Conservation (phyloP, 768 basidiomycete genomes). For the Collybia sordida region DNA sequence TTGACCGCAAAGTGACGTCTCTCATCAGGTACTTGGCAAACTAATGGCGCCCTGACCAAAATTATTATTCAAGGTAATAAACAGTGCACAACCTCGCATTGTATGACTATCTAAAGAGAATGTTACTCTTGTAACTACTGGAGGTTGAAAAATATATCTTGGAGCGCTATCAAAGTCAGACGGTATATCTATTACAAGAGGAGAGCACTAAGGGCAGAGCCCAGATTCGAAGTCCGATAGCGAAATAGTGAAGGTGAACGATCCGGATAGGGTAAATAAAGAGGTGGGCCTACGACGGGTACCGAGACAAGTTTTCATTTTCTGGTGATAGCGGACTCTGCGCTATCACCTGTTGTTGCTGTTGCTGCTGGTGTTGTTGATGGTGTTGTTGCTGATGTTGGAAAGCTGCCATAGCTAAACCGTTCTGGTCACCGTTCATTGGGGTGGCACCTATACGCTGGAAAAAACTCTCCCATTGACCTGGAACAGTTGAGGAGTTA, state of each 20-base stretch:
- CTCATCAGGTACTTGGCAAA: too few relatives aligned
- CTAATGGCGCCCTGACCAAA: too few relatives aligned
- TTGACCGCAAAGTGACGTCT: too few relatives aligned
- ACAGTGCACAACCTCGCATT: too few relatives aligned
- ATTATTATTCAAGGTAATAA: too few relatives aligned
- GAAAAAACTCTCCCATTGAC: constrained; percentile 85
- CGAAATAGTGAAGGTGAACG: constrained; percentile 1
- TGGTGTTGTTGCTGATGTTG: constrained; percentile 16
- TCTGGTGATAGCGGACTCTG: constrained; percentile 1
- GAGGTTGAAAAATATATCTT: too few relatives aligned
- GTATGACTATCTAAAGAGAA: too few relatives aligned
- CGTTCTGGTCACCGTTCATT: constrained; percentile 21
- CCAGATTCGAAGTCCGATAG: constrained; percentile 1
- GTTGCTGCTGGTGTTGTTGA: neutral
- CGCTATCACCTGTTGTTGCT: neutral
- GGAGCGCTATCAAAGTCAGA: too few relatives aligned
- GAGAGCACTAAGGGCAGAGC: too few relatives aligned
- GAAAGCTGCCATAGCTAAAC: constrained; percentile 1
- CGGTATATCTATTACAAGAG: too few relatives aligned
- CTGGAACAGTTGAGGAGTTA: constrained; percentile 30
- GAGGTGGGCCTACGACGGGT: constrained; percentile 8
- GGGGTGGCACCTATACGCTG: constrained; percentile 46
- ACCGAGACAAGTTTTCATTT: constrained; percentile 15
- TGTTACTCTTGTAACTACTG: too few relatives aligned
- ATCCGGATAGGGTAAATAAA: neutral